Conservation (phyloP, 495 filamentous ascomycete species). For the Mytilinidion resinicola region DNA sequence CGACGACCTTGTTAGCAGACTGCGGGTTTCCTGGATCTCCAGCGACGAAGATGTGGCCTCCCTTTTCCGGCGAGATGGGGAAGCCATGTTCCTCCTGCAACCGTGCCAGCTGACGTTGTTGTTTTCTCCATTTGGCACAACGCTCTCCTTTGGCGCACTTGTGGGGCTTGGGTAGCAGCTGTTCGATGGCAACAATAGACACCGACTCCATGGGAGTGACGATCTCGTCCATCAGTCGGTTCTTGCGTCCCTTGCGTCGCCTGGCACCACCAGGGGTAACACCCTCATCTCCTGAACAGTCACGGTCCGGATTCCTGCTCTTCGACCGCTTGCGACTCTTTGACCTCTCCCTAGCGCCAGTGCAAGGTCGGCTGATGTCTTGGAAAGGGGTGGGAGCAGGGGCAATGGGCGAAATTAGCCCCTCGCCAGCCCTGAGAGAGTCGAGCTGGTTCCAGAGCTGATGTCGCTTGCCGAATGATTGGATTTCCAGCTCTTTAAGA, state of each 20-base stretch:
- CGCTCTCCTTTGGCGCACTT: constrained; percentile 84
- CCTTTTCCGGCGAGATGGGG: constrained; percentile 50
- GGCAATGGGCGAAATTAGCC: constrained; percentile 43
- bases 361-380: constrained; percentile 36
- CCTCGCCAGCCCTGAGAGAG: constrained; percentile 49
- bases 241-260: constrained; percentile 43
- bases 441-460: constrained; percentile 80
- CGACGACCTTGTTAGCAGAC: constrained; percentile 50
- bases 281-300: constrained; percentile 30
- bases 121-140: constrained; percentile 71
- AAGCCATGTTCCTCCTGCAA: constrained; percentile 59
- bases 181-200: constrained; percentile 88
- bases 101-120: constrained; percentile 60
- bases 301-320: constrained; percentile 6
- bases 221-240: constrained; percentile 47
- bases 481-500: constrained; percentile 86
- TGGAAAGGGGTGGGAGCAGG: constrained; percentile 41
- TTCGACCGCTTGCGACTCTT: constrained; percentile 19
- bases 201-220: constrained; percentile 74
- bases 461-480: constrained; percentile 88
- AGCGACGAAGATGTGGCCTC: constrained; percentile 57
- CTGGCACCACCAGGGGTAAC: constrained; percentile 38
- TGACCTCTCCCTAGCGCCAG: constrained; percentile 18
- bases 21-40: constrained; percentile 66
- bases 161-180: constrained; percentile 76